These are phyloP conservation scores for Alternaria gaisen DNA, from an alignment of 2,329 filamentous ascomycete species.

Conservation along the genomic window DNA sequence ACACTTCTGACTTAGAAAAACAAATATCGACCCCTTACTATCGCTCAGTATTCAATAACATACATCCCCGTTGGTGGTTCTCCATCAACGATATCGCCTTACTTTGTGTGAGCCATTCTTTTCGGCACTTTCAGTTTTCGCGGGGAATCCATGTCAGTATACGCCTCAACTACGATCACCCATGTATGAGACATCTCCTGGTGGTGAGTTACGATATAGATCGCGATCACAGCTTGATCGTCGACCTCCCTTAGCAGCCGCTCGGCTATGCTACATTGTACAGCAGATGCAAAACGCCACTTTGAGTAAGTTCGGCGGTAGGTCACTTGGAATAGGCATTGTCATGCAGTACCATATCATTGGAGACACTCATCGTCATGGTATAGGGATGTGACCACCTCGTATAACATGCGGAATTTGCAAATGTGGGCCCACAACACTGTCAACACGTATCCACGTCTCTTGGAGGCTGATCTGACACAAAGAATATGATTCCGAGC, in stretches of 20 bases:
- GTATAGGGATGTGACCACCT: neutral
- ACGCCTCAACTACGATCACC: neutral
- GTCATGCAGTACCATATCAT: neutral
- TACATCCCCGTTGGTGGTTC: neutral
- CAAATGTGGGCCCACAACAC: neutral
- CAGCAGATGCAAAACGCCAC: neutral
- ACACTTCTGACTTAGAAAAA: neutral
- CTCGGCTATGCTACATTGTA: neutral
- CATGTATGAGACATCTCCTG: neutral
- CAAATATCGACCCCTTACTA: neutral
- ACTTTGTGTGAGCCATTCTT: neutral
- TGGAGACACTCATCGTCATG: neutral
- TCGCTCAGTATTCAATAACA: neutral
- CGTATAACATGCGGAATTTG: neutral
- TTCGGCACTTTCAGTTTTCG: conserved; percentile 6
- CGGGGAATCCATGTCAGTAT: neutral
- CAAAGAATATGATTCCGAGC: neutral
- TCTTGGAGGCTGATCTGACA: neutral
- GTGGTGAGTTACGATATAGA: neutral
- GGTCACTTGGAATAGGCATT: neutral
- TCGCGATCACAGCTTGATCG: neutral
- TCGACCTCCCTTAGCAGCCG: neutral
- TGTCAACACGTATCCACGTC: neutral
- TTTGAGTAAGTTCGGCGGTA: neutral
- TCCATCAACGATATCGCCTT: neutral